phyloP scores from a whole-genome alignment of 176 grass and related monocot genomes.

The Oryza australiensis region DNA sequence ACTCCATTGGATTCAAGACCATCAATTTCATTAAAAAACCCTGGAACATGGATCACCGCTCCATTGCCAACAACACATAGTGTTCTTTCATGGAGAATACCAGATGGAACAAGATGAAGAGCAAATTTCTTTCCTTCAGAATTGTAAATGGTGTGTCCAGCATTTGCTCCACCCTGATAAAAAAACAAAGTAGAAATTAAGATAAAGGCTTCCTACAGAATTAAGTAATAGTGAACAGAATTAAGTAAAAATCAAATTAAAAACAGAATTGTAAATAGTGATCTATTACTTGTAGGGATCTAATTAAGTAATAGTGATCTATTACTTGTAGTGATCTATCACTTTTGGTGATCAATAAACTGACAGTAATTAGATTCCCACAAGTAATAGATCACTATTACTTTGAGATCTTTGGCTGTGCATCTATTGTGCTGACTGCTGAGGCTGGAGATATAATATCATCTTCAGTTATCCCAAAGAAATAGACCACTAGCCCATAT shows the following conservation, averaged over 20 bases:
- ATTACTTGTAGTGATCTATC: no score
- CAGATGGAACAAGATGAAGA: conserved; percentile 88
- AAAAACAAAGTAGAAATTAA: conserved; percentile 29
- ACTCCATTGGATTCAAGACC: conserved; percentile 70
- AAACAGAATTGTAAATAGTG: no score
- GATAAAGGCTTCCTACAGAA: conserved; percentile 36
- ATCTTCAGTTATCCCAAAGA: neutral
- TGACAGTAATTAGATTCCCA: neutral
- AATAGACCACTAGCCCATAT: neutral
- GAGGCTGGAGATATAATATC: neutral
- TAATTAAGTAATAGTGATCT: no score
- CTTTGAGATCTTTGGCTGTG: neutral
- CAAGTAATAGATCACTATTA: neutral
- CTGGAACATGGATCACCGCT: conserved; percentile 77
- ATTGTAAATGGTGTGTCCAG: conserved; percentile 88
- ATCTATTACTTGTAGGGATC: no score
- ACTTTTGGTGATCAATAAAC: conserved; percentile 1
- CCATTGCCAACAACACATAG: conserved; percentile 81
- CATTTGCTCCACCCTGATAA: conserved; percentile 80
- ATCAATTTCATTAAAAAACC: conserved; percentile 82
- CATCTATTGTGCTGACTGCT: neutral
- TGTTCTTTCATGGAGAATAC: conserved; percentile 73
- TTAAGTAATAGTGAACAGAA: no score
- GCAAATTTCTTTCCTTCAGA: conserved; percentile 82
- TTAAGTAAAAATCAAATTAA: no score